A percentile compares a stretch with the other conserved stretches of the same genome.
These are phyloP conservation scores for Sporothrix luriei DNA, from an alignment of 2,329 filamentous ascomycete genomes.

Conservation along the genomic window DNA sequence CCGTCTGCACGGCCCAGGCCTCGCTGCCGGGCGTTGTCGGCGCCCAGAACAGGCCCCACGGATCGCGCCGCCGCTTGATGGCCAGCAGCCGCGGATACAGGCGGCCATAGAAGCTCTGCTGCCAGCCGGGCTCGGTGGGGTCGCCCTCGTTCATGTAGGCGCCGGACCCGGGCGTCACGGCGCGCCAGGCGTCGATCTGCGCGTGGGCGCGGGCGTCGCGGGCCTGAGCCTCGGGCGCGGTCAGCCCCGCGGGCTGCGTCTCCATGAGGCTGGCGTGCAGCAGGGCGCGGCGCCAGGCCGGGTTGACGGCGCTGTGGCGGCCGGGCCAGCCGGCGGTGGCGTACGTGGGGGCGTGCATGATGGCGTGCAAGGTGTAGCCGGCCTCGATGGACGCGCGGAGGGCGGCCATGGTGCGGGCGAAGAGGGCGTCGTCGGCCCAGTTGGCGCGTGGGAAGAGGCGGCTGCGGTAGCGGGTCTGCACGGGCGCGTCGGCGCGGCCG, in stretches of 20 bases:
- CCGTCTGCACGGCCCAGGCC: slow-evolving; percentile 32
- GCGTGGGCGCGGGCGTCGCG: slow-evolving; percentile 32
- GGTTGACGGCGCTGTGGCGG: slow-evolving; percentile 36
- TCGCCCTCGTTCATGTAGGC: slow-evolving; percentile 49
- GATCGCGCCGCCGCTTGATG: slow-evolving; percentile 49
- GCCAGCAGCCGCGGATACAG: slow-evolving; percentile 41
- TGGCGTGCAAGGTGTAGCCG: slow-evolving; percentile 44
- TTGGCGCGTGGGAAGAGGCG: slow-evolving; percentile 45
- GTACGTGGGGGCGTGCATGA: slow-evolving; percentile 42
- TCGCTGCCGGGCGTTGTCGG: slow-evolving; percentile 34
- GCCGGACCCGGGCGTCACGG: slow-evolving; percentile 42
- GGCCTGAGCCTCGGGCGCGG: slow-evolving; percentile 22
- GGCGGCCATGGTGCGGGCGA: slow-evolving; percentile 40
- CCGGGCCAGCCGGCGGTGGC: slow-evolving; percentile 36
- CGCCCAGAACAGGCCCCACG: slow-evolving; percentile 43
- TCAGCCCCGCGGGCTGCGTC: slow-evolving; percentile 29
- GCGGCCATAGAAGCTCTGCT: slow-evolving; percentile 43
- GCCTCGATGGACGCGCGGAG: slow-evolving; percentile 43
- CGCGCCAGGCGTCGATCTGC: slow-evolving; percentile 35
- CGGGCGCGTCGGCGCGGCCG: slow-evolving; percentile 34
- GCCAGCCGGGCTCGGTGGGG: slow-evolving; percentile 44
- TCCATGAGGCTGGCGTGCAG: slow-evolving; percentile 38
- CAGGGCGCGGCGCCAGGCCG: slow-evolving; percentile 38
- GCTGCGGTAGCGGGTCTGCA: slow-evolving; percentile 40
- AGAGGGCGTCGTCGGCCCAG: slow-evolving; percentile 39